Conservation (phyloP, 129 eudicot species). For the Flaveria brownii region DNA sequence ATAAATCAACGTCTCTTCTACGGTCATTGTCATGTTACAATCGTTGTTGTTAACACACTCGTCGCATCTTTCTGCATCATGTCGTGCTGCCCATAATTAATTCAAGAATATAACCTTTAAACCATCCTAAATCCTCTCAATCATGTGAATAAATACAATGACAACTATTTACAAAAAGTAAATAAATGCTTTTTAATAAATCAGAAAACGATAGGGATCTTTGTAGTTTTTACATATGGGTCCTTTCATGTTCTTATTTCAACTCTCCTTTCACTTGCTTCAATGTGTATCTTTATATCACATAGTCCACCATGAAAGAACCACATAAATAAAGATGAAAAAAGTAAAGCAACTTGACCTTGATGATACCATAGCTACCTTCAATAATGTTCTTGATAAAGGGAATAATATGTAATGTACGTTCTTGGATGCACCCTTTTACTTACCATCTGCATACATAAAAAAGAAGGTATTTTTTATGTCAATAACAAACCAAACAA, state of each 20-base stretch:
- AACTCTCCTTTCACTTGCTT: constrained; percentile 52
- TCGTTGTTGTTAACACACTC: too few relatives aligned
- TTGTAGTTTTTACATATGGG: constrained; percentile 23
- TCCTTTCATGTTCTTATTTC: constrained; percentile 45
- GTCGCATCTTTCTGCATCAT: background rate
- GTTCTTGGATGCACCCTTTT: constrained; percentile 23
- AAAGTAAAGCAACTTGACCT: constrained; percentile 36
- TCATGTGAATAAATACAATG: constrained; percentile 9
- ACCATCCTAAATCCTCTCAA: background rate
- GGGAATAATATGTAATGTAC: constrained; percentile 18
- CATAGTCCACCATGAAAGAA: constrained; percentile 41
- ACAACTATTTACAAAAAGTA: background rate
- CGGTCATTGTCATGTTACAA: too few relatives aligned
- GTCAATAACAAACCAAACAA: constrained; percentile 9
- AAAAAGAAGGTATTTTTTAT: constrained; percentile 17
- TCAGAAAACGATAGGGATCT: constrained; percentile 32
- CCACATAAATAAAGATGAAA: constrained; percentile 34
- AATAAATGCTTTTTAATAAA: constrained; percentile 17
- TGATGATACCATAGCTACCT: constrained; percentile 20
- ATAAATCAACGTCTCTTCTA: too few relatives aligned
- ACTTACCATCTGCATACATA: constrained; percentile 48
- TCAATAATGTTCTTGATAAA: constrained; percentile 28
- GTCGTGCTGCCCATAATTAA: background rate
- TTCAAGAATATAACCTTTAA: background rate
- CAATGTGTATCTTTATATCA: constrained; percentile 46